Evolutionary conservation across 140 eudicot species (phyloP), one percentile per base, ranked within the genome.

Genomic region (Eryngium alpinum): DNA sequence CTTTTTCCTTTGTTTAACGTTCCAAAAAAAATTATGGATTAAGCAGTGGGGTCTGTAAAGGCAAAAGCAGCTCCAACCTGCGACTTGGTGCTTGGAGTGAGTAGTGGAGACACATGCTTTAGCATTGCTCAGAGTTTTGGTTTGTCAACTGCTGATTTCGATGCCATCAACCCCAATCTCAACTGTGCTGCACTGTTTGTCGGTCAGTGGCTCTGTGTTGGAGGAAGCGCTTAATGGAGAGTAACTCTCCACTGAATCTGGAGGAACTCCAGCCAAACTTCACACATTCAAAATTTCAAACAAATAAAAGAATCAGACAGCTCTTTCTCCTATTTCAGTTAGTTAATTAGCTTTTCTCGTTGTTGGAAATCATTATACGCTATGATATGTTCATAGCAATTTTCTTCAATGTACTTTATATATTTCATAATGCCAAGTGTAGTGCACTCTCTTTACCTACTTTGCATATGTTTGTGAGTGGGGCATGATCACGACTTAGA

Each of bases 171-270:
- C 38, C 75, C 75, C 49, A 69, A 69, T 69, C 44, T 69, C 49
- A 31, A 69, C n/a, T 69, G 75, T 13, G 75, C 49, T 69, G 49
- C 49, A 31, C 31, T 69, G 49, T 69, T 69, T 4, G 75, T 69
- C 49, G 75, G 49, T n/a, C 75, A 69, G 24, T 69, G 75, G 43
- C 75, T 69, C 19, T 69, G 75, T 32, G 75, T 69, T 69, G 43
- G 18, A 14, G 75, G 75, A 18, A 69, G 75, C 31, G 75, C 75
- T 69, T 69, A 19, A 69, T 28, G 6, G 31, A 56, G 5, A 13
- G 6, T 14, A 69, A 24, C 46, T 69, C 74, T 6, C 1, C 6
- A 28, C 44, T 69, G 49, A 27, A 69, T 69, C 75, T 14, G 75
- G 49, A 69, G 33, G 44, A 69, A 69, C 6, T 69, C 46, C 46